Evolutionary conservation across 2,329 filamentous ascomycete genomes (phyloP), one percentile per base, ranked within the genome.

Genomic region (Paraconiothyrium brasiliense): DNA sequence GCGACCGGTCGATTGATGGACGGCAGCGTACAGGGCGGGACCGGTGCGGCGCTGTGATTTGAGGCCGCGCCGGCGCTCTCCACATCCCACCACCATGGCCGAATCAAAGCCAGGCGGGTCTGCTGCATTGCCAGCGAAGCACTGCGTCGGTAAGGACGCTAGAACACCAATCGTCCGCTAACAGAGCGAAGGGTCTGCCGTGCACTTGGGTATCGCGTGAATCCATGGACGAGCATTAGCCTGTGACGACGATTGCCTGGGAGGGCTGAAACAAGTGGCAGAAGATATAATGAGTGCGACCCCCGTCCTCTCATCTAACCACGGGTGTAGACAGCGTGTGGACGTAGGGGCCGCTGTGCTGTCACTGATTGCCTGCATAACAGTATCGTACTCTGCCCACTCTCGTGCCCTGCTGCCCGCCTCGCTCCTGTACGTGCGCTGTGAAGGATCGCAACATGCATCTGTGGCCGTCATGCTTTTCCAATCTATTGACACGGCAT

Each of bases 81-180:
- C 71, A 70, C 69, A 67, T 63, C 58, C 60, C 50, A 61, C 57
- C 49, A 59, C 52, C 54, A 44, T 58, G 51, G 60, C 70, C 72
- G 66, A 75, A 72, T 71, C 69, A 71, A 60, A 60, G 47, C 58
- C 59, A 24, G 46, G 58, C 47, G 34, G 52, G 47, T 56, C 22
- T 46, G 69, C 68, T 73, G 74, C 75, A 72, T 67, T 76, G 75
- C 75, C 75, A 77, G 70, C 75, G 61, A 68, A 76, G 73, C 74
- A 70, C 43, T 76, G 74, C 74, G 71, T 68, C 63, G 58, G 58
- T 62, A 61, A 63, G 69, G 71, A 71, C 70, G 69, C 71, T 70
- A 71, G 67, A 67, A 71, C 68, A 67, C 71, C 70, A 71, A 75
- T 71, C 68, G 69, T 49, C 66, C 68, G 66, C 66, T 32, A 61